Percentiles rank a stretch among this genome's conserved stretches.
Evolutionary conservation across 768 basidiomycete species (phyloP).

Genomic region (Serendipita vermifera): DNA sequence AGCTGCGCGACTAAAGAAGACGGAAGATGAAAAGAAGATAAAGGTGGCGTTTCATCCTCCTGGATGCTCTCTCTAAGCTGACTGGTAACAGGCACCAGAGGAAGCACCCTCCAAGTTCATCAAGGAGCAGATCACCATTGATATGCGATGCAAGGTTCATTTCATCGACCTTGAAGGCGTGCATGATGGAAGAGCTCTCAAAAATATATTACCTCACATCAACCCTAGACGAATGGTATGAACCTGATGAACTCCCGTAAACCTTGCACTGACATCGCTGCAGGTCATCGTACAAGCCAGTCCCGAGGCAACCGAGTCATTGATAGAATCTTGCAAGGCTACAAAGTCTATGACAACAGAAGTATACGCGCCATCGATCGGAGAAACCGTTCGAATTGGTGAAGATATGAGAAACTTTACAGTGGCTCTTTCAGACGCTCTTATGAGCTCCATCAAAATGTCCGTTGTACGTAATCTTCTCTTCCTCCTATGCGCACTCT

Average conservation of each 20-base stretch:
- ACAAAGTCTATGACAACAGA: conserved; percentile 88
- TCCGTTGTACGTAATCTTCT: conserved; percentile 51
- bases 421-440: conserved; percentile 81
- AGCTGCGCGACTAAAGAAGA: conserved; percentile 47
- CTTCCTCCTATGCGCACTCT: not conserved
- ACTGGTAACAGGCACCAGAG: conserved; percentile 46
- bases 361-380: conserved; percentile 62
- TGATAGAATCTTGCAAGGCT: conserved; percentile 69
- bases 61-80: not conserved
- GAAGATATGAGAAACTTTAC: conserved; percentile 94
- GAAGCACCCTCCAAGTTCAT: conserved; percentile 92
- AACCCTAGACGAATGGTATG: conserved; percentile 89
- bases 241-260: conserved; percentile 6
- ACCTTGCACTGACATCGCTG: not conserved
- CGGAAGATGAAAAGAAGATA: conserved; percentile 77
- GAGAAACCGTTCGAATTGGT: conserved; percentile 80
- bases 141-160: conserved; percentile 72
- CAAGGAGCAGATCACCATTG: conserved; percentile 57
- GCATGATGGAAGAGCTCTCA: conserved; percentile 92
- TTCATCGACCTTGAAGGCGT: conserved; percentile 95
- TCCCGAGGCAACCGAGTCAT: conserved; percentile 46
- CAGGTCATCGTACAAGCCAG: conserved; percentile 86
- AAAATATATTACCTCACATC: conserved; percentile 91
- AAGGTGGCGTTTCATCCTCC: conserved; percentile 11
- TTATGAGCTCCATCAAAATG: conserved; percentile 67